A percentile compares a stretch with the other conserved stretches of the same genome.
phyloP scores from a whole-genome alignment of 139 green algal species.

The Chlorella vulgaris region DNA sequence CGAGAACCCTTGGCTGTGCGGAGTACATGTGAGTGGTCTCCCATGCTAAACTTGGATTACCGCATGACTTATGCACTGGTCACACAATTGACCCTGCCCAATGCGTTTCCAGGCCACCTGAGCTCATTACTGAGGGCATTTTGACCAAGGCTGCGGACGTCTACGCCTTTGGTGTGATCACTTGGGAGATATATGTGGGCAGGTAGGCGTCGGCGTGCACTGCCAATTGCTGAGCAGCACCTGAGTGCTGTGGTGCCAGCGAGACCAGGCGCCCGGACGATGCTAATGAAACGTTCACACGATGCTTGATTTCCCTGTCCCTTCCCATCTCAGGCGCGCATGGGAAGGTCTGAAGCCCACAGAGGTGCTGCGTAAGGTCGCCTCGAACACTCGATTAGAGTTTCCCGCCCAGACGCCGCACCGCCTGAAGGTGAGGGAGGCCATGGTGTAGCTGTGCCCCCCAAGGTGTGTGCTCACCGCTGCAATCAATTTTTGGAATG shows the following conservation, averaged over 20 bases:
- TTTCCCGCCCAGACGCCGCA: constrained; percentile 52
- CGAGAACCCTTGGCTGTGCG: constrained; percentile 47
- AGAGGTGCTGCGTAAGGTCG: constrained; percentile 49
- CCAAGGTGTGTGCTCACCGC: neutral
- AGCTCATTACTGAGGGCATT: constrained; percentile 45
- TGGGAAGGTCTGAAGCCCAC: constrained; percentile 54
- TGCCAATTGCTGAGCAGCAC: neutral
- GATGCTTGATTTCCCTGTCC: neutral
- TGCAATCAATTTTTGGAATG: neutral
- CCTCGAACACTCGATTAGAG: constrained; percentile 42
- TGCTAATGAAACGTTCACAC: too few relatives aligned
- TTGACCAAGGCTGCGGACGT: constrained; percentile 50
- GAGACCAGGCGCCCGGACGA: too few relatives aligned
- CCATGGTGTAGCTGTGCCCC: neutral
- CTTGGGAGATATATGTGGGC: constrained; percentile 52
- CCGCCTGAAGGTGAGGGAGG: constrained; percentile 34
- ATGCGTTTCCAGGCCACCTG: constrained; percentile 27
- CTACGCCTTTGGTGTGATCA: constrained; percentile 57
- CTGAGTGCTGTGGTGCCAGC: neutral
- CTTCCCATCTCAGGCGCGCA: constrained; percentile 24
- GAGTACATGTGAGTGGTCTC: constrained; percentile 49
- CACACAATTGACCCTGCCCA: neutral
- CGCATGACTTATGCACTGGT: constrained; percentile 34
- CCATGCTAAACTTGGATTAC: constrained; percentile 4
- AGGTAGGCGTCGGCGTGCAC: neutral